A percentile compares a stretch with the other conserved stretches of the same genome.
Conservation (phyloP, 169 alveolate genomes). For the Neospora caninum region DNA sequence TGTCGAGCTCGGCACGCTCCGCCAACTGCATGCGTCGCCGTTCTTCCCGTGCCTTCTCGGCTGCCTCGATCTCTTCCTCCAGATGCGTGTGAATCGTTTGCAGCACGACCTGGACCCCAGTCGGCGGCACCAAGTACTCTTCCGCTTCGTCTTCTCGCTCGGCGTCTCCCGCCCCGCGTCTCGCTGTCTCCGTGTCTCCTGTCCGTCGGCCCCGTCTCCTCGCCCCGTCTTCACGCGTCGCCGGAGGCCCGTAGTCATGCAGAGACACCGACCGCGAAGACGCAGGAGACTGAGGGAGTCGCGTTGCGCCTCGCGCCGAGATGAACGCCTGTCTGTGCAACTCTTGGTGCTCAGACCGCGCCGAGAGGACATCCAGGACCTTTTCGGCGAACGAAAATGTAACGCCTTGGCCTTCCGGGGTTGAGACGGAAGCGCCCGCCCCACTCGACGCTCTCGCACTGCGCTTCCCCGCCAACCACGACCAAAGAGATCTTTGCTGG, state of each 20-base stretch:
- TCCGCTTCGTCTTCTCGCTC: conserved; percentile 25
- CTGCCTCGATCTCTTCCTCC: not conserved
- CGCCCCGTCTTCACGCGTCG: too few species aligned
- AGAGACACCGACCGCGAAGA: not conserved
- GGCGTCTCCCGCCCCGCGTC: not conserved
- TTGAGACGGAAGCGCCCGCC: not conserved
- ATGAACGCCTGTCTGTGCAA: not conserved
- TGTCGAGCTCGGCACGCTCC: not conserved
- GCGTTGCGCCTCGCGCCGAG: not conserved
- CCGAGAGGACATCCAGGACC: not conserved
- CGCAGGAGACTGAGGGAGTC: not conserved
- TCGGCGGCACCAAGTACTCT: conserved; percentile 52
- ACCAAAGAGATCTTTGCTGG: not conserved
- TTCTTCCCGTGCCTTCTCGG: not conserved
- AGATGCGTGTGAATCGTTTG: conserved; percentile 45
- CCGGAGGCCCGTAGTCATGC: not conserved
- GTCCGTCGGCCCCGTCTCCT: conserved; percentile 11
- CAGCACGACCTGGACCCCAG: conserved; percentile 53
- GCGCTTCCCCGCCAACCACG: not conserved
- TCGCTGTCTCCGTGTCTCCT: not conserved
- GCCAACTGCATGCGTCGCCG: not conserved
- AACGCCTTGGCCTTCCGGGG: not conserved
- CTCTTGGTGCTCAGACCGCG: not conserved
- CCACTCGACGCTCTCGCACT: not conserved
- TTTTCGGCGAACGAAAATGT: not conserved